Conservation (phyloP, 371 early-diverging fungal genomes). For the Parasitella parasitica region DNA sequence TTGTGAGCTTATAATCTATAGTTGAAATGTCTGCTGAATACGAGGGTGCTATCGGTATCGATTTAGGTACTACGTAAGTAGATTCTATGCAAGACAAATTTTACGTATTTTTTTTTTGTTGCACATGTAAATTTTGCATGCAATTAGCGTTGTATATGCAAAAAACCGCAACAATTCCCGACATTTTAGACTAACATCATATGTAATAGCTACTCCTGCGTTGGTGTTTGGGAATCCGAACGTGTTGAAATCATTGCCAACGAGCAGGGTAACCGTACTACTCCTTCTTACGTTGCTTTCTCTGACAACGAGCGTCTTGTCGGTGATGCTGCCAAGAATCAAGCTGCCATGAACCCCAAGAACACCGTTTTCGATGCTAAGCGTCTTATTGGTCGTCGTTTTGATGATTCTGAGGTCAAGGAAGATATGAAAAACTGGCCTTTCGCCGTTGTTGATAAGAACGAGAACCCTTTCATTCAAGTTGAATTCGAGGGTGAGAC, state of each 20-base stretch:
- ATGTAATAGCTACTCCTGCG: constrained; percentile 73
- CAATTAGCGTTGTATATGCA: background rate
- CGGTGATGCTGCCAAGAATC: constrained; percentile 89
- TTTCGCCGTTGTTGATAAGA: constrained; percentile 76
- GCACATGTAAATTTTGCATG: background rate
- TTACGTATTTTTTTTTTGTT: background rate
- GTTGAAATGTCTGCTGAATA: constrained; percentile 64
- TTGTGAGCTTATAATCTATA: constrained; percentile 17
- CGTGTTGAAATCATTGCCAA: constrained; percentile 86
- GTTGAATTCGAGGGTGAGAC: constrained; percentile 78
- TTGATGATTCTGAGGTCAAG: constrained; percentile 84
- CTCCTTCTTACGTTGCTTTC: constrained; percentile 92
- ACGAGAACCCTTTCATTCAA: constrained; percentile 77
- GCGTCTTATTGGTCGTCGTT: constrained; percentile 95
- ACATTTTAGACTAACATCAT: constrained; percentile 33
- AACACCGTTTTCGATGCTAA: constrained; percentile 96
- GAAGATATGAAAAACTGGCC: constrained; percentile 91
- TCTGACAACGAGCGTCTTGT: constrained; percentile 81
- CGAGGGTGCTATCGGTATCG: constrained; percentile 72
- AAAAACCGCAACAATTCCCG: background rate
- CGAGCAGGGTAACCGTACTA: constrained; percentile 90
- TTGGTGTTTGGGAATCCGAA: constrained; percentile 66
- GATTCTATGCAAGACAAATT: background rate
- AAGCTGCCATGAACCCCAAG: constrained; percentile 80
- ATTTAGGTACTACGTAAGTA: constrained; percentile 46